These are phyloP conservation scores for Tranzscheliella williamsii DNA, from an alignment of 1,284 basidiomycete genomes.

Conservation along the genomic window DNA sequence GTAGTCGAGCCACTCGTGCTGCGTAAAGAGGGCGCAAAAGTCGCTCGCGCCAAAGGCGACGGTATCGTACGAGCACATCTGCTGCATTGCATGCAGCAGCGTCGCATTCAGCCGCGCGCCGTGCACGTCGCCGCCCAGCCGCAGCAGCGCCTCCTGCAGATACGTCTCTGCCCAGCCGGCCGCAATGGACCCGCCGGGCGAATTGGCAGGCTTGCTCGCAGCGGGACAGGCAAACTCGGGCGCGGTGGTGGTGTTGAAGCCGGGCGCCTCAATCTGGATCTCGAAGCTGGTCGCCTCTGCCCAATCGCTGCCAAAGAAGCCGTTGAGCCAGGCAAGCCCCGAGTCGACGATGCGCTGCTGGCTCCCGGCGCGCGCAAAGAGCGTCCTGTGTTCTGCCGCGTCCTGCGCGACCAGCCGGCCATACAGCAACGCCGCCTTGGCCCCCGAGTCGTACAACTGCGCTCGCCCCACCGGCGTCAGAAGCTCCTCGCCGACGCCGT, in stretches of 20 bases:
- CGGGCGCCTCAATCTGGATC: conserved; percentile 53
- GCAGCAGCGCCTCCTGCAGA: conserved; percentile 44
- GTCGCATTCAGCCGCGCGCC: conserved; percentile 35
- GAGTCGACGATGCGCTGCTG: conserved; percentile 59
- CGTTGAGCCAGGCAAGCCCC: conserved; percentile 46
- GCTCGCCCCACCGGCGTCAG: conserved; percentile 53
- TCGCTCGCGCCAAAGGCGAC: conserved; percentile 85
- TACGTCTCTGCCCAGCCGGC: conserved; percentile 49
- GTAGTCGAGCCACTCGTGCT: conserved; percentile 86
- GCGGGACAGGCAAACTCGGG: conserved; percentile 51
- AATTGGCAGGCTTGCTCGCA: conserved; percentile 6
- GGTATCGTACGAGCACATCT: conserved; percentile 65
- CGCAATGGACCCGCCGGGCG: conserved; percentile 13
- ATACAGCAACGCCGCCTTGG: conserved; percentile 47
- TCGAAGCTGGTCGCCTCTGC: conserved; percentile 39
- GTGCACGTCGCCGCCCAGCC: conserved; percentile 41
- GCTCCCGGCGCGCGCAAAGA: conserved; percentile 55
- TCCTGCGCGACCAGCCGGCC: conserved; percentile 29
- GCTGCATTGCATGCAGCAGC: conserved; percentile 50
- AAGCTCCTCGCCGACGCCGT: conserved; percentile 52
- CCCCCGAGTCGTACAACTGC: conserved; percentile 50
- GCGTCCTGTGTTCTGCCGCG: conserved; percentile 19
- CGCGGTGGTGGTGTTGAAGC: conserved; percentile 57
- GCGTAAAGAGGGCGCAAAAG: conserved; percentile 85
- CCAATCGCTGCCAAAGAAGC: conserved; percentile 44